Evolutionary conservation across 768 basidiomycete species (phyloP).

Genomic region (Collybiopsis luxurians): DNA sequence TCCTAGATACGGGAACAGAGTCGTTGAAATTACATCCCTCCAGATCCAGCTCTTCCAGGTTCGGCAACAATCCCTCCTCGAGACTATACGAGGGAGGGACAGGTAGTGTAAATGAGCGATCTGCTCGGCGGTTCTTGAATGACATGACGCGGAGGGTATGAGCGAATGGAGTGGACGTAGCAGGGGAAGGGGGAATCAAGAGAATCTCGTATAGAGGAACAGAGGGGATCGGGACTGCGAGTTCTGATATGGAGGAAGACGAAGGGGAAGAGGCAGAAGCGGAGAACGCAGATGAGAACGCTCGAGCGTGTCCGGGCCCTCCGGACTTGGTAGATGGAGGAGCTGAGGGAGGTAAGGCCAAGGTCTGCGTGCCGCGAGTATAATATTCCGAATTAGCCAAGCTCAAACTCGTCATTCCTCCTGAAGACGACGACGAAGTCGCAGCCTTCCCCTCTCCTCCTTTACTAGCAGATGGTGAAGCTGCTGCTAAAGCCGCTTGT

Average conservation of each 20-base stretch:
- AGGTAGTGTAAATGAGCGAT: conserved; percentile 62
- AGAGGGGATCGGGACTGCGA: conserved; percentile 62
- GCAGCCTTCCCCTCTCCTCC: conserved; percentile 13
- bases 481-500: conserved; percentile 36
- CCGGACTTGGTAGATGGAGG: conserved; percentile 27
- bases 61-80: conserved; percentile 45
- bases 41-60: conserved; percentile 69
- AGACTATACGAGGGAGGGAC: not conserved
- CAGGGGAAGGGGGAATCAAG: too few relatives aligned
- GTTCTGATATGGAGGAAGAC: conserved; percentile 24
- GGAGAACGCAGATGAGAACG: conserved; percentile 56
- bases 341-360: conserved; percentile 62
- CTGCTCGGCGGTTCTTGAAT: conserved; percentile 64
- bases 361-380: conserved; percentile 47
- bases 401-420: conserved; percentile 18
- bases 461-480: conserved; percentile 12
- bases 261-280: conserved; percentile 23
- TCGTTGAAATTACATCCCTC: conserved; percentile 74
- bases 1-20: conserved; percentile 44
- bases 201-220: conserved; percentile 62
- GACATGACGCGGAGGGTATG: conserved; percentile 54
- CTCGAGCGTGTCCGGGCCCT: not conserved
- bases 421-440: not conserved
- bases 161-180: conserved; percentile 53
- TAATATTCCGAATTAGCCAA: conserved; percentile 62